These are phyloP conservation scores for Tricholoma sp. DNA, from an alignment of 768 basidiomycete genomes.

Conservation along the genomic window DNA sequence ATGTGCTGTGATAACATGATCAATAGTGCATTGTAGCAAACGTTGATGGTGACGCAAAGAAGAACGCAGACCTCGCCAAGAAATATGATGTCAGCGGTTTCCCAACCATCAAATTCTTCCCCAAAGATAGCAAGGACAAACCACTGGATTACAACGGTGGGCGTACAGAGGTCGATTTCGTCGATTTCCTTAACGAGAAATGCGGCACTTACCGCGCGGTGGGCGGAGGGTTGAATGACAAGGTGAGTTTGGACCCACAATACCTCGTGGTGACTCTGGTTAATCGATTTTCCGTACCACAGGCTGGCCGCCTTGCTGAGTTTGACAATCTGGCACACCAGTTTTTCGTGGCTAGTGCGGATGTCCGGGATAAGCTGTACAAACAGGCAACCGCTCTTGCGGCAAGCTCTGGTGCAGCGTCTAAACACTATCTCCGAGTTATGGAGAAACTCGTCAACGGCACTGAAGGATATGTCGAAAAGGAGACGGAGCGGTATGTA, in stretches of 20 bases:
- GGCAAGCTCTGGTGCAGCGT: constrained; percentile 41
- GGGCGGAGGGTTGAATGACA: constrained; percentile 74
- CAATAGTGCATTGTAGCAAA: constrained; percentile 83
- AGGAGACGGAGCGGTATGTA: constrained; percentile 77
- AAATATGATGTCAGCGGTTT: constrained; percentile 75
- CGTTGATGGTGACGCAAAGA: constrained; percentile 81
- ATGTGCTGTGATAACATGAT: background rate
- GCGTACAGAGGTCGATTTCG: constrained; percentile 71
- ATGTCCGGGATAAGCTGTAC: constrained; percentile 55
- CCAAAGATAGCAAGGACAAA: constrained; percentile 57
- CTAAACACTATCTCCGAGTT: constrained; percentile 80
- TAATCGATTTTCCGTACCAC: background rate
- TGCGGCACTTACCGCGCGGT: constrained; percentile 83
- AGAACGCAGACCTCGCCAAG: constrained; percentile 64
- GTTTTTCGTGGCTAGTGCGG: constrained; percentile 61
- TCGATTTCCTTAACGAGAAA: constrained; percentile 76
- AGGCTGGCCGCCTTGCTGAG: constrained; percentile 79
- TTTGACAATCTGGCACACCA: constrained; percentile 75
- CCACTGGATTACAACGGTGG: constrained; percentile 64
- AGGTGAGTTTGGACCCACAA: constrained; percentile 32
- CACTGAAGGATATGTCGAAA: constrained; percentile 72
- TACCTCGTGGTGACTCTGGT: background rate
- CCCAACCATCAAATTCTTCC: constrained; percentile 97
- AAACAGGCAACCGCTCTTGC: constrained; percentile 58
- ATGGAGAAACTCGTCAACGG: constrained; percentile 83